Base-by-base conservation (phyloP, 495 filamentous ascomycete genomes). In the Trichoderma gamsii region DNA sequence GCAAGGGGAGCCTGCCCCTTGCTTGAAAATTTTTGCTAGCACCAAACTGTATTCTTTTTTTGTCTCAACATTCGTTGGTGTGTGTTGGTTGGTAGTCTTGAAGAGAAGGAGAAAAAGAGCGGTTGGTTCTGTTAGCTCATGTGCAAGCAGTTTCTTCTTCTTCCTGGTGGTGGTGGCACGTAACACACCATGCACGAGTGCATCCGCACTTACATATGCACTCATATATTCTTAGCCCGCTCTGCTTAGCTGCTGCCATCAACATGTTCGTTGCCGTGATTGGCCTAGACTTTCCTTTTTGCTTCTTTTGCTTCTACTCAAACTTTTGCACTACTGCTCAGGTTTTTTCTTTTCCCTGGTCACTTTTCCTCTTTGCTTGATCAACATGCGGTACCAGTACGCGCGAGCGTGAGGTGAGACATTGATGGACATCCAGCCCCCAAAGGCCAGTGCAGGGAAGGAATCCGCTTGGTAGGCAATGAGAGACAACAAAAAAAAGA, bases 131-230 rank as follows among this genome's bases (percentile, higher is more conserved):
- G 35, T 38, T 38, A 38, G 35, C 35, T 38, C 29, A 29, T 38
- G 5, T 38, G 5, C 35, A 38, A 1, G 4, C 29, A 29, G 29
- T 1, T 4, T 1, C 29, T 38, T 38, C 35, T 38, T 6, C 35
- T 38, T 38, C 5, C 0, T 4, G 35, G 35, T 38, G 35, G 35
- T 38, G 35, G 35, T 38, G 35, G 35, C 35, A 38, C 35, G 35
- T 9, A 38, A 38, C 35, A 38, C 44, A 49, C n/a, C 44, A 49
- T 56, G 51, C 51, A 56, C 51, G 51, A 56, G 16, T 56, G 51
- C 51, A 25, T 56, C 51, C 51, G 51, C 51, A 56, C 51, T 16
- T 56, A 56, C 51, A 56, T 56, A 56, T 56, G 51, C 51, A 56
- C 51, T 46, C 43, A 46, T 46, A 46, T 46, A 16, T 15, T 46